A percentile compares a stretch with the other conserved stretches of the same genome.
These are phyloP conservation scores for Colletotrichum navitas DNA, from an alignment of 2,329 filamentous ascomycete species.

Conservation along the genomic window DNA sequence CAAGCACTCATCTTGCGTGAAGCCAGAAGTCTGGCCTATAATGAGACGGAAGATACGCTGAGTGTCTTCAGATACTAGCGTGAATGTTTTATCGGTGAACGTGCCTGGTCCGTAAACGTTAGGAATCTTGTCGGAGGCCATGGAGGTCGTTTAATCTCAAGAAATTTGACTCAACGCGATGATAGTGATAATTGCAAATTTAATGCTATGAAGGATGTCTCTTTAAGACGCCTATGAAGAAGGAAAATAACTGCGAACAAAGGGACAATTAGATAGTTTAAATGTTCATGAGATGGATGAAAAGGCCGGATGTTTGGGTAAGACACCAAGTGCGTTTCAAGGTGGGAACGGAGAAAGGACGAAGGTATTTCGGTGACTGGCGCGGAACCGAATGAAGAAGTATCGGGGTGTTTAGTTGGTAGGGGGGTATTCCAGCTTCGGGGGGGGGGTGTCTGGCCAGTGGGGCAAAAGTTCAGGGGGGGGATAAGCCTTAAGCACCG, in stretches of 20 bases:
- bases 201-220: neutral
- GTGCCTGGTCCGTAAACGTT: constrained; percentile 51
- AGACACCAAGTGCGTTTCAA: neutral
- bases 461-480: no score
- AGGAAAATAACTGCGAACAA: neutral
- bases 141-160: neutral
- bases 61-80: constrained; percentile 49
- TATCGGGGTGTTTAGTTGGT: no score
- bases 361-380: constrained; percentile 21
- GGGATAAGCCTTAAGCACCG: no score
- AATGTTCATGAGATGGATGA: neutral
- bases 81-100: constrained; percentile 47
- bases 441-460: no score
- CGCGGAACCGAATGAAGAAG: neutral
- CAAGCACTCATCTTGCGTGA: constrained; percentile 48
- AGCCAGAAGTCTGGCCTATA: constrained; percentile 49
- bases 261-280: neutral
- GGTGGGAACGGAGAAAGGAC: constrained; percentile 10
- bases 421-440: no score
- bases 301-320: neutral
- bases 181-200: no score
- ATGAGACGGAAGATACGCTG: constrained; percentile 50
- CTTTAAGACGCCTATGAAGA: no score
- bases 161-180: neutral
- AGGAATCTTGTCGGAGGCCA: constrained; percentile 29